Conservation (phyloP, 345 rosid genomes). For the Psidium friedrichsthalianum region DNA sequence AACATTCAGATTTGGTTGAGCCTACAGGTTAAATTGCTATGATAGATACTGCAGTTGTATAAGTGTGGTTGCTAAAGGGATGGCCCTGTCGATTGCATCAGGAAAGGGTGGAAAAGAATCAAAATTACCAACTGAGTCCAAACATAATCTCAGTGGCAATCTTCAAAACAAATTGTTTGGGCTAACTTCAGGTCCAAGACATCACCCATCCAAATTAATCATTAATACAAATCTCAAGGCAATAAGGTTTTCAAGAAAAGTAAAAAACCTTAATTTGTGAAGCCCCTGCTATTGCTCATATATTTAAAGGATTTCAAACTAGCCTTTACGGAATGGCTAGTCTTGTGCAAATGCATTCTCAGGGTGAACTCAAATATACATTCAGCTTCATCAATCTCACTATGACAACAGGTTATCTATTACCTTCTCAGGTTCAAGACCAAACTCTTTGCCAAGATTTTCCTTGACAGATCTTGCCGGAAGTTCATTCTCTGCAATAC, state of each 20-base stretch:
- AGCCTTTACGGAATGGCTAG: neutral
- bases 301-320: neutral
- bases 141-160: neutral
- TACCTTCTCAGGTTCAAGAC: conserved; percentile 82
- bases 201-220: neutral
- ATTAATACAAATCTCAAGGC: neutral
- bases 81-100: neutral
- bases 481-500: conserved; percentile 89
- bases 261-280: neutral
- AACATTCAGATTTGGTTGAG: neutral
- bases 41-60: neutral
- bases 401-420: neutral
- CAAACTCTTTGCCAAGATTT: conserved; percentile 72
- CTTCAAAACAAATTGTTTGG: neutral
- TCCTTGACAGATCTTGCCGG: conserved; percentile 71
- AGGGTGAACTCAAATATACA: neutral
- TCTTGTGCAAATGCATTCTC: neutral
- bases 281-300: neutral
- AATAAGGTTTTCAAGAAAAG: neutral
- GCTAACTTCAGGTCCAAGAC: neutral
- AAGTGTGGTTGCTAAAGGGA: neutral
- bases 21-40: neutral
- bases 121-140: neutral
- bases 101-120: neutral
- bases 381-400: neutral